A percentile compares a stretch with the other conserved stretches of the same genome.
phyloP scores from a whole-genome alignment of 306 rosid genomes.

The Sechiopsis laciniata region DNA sequence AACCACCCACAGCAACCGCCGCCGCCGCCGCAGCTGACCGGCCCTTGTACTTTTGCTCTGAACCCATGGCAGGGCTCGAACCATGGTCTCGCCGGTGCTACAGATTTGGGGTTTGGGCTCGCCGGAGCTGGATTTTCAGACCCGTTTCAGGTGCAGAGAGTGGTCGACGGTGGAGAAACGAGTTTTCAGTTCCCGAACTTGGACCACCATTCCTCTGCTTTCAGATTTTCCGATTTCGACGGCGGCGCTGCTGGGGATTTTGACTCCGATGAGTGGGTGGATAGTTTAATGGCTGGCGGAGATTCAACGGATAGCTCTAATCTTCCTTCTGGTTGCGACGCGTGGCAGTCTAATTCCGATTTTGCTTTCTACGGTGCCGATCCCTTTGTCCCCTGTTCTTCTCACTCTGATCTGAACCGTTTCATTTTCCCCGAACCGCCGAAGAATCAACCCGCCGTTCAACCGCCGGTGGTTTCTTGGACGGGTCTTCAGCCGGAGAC shows the following conservation, averaged over 20 bases:
- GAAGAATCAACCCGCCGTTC: conserved; percentile 24
- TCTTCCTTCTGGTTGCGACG: conserved; percentile 50
- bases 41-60: conserved; percentile 41
- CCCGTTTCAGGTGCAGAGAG: conserved; percentile 66
- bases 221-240: conserved; percentile 54
- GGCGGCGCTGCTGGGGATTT: conserved; percentile 55
- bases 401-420: conserved; percentile 65
- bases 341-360: conserved; percentile 57
- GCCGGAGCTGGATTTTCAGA: conserved; percentile 48
- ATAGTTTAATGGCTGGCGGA: conserved; percentile 64
- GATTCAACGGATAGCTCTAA: conserved; percentile 73
- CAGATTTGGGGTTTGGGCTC: conserved; percentile 45
- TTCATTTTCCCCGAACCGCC: conserved; percentile 47
- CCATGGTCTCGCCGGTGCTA: conserved; percentile 21
- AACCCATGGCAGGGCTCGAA: conserved; percentile 55
- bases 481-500: conserved; percentile 30
- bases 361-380: conserved; percentile 45
- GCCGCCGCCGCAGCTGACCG: conserved; percentile 27
- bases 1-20: conserved; percentile 38
- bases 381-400: conserved; percentile 44
- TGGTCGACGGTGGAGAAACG: conserved; percentile 43
- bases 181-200: conserved; percentile 55
- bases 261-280: conserved; percentile 97
- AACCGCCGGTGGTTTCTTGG: conserved; percentile 37
- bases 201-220: conserved; percentile 53